Evolutionary conservation across 768 basidiomycete species (phyloP).

Genomic region (Podaxis sp.): DNA sequence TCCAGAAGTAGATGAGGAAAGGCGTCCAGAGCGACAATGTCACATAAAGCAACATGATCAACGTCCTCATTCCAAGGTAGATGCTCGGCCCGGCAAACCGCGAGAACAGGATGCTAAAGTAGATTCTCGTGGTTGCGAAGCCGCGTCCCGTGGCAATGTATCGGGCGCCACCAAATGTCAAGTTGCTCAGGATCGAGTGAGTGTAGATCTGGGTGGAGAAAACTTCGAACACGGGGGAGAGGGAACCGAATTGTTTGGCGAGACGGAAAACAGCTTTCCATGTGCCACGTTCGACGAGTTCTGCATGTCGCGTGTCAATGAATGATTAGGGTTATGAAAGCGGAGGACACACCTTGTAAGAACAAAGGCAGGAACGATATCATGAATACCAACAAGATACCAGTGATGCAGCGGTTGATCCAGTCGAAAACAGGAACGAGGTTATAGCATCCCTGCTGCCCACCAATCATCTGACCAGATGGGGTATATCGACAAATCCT

Average conservation of each 20-base stretch:
- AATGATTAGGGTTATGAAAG: neutral
- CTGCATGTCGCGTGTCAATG: slow-evolving; percentile 35
- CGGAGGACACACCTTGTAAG: slow-evolving; percentile 69
- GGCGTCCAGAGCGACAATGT: slow-evolving; percentile 90
- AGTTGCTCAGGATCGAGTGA: slow-evolving; percentile 93
- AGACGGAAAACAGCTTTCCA: slow-evolving; percentile 88
- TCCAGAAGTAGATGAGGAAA: slow-evolving; percentile 96
- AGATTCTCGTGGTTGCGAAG: slow-evolving; percentile 93
- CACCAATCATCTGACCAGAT: slow-evolving; percentile 67
- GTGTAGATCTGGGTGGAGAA: slow-evolving; percentile 98
- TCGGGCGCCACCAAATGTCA: slow-evolving; percentile 96
- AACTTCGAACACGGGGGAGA: slow-evolving; percentile 95
- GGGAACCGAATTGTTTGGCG: slow-evolving; percentile 88
- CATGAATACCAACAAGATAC: slow-evolving; percentile 98
- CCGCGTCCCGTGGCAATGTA: slow-evolving; percentile 99
- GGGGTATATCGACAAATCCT: slow-evolving; percentile 75
- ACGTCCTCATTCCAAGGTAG: slow-evolving; percentile 91
- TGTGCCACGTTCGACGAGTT: slow-evolving; percentile 93
- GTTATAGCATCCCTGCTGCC: slow-evolving; percentile 90
- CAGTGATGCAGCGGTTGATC: slow-evolving; percentile 95
- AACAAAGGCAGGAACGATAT: slow-evolving; percentile 94
- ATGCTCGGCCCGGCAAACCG: slow-evolving; percentile 98
- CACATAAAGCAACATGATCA: slow-evolving; percentile 91
- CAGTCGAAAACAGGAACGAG: slow-evolving; percentile 89
- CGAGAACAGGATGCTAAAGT: slow-evolving; percentile 93